Percentiles rank a stretch among this genome's conserved stretches.
Evolutionary conservation across 2,329 filamentous ascomycete genomes (phyloP).

Genomic region (Botrytis aclada): DNA sequence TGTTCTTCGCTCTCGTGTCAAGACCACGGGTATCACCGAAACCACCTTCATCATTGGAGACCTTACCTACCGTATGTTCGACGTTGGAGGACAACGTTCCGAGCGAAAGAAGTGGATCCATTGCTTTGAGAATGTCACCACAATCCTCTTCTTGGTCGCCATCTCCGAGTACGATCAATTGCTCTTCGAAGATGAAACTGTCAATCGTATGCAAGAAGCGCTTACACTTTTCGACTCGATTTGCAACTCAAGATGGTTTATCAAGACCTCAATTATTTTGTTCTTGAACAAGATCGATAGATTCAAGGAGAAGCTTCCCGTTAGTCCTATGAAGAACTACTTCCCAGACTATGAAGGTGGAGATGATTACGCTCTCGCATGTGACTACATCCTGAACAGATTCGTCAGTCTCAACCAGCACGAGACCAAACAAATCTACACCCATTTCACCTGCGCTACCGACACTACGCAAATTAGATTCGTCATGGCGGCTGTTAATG

Average conservation of each 20-base stretch:
- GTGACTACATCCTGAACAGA: slow-evolving; percentile 98
- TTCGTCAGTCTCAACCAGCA: slow-evolving; percentile 99
- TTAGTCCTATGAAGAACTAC: slow-evolving; percentile 84
- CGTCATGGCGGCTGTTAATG: slow-evolving; percentile 99
- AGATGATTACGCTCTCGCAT: slow-evolving; percentile 91
- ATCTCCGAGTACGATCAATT: slow-evolving; percentile 98
- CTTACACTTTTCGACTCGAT: slow-evolving; percentile 84
- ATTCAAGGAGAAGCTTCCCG: slow-evolving; percentile 80
- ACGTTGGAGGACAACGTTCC: slow-evolving; percentile 71
- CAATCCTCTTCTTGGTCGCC: slow-evolving; percentile 87
- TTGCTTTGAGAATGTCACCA: slow-evolving; percentile 78
- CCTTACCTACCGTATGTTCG: slow-evolving; percentile 91
- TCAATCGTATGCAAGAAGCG: slow-evolving; percentile 91
- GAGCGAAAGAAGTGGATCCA: slow-evolving; percentile 80
- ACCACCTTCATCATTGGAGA: slow-evolving; percentile 90
- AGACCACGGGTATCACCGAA: slow-evolving; percentile 95
- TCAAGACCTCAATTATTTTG: slow-evolving; percentile 82
- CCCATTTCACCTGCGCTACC: slow-evolving; percentile 97
- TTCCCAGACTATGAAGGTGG: slow-evolving; percentile 93
- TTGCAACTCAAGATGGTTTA: slow-evolving; percentile 87
- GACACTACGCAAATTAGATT: slow-evolving; percentile 99
- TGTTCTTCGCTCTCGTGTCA: slow-evolving; percentile 83
- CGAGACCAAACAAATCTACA: slow-evolving; percentile 99
- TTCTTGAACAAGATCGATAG: slow-evolving; percentile 90
- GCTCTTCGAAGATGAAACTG: slow-evolving; percentile 92